Evolutionary conservation across 495 filamentous ascomycete genomes (phyloP).

Genomic region (Parathielavia appendiculata): DNA sequence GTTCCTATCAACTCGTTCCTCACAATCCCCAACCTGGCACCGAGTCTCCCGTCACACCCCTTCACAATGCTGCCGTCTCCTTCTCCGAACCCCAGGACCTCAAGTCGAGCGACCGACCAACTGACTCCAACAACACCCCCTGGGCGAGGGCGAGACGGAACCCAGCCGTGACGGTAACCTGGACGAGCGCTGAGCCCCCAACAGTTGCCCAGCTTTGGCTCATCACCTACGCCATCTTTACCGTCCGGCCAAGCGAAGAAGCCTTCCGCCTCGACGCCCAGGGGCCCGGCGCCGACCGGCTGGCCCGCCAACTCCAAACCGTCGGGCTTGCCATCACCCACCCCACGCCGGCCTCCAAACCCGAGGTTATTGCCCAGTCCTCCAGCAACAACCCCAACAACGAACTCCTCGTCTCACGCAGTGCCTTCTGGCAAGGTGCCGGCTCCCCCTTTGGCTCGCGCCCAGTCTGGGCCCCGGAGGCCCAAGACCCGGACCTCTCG

Average conservation of each 20-base stretch:
- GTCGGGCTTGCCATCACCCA: slow-evolving; percentile 50
- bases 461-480: slow-evolving; percentile 51
- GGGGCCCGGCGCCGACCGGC: slow-evolving; percentile 36
- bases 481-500: slow-evolving; percentile 36
- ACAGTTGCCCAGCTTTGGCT: slow-evolving; percentile 59
- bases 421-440: slow-evolving; percentile 65
- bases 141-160: slow-evolving; percentile 45
- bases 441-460: slow-evolving; percentile 59
- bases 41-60: slow-evolving; percentile 24
- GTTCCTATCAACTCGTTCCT: slow-evolving; percentile 25
- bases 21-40: slow-evolving; percentile 8
- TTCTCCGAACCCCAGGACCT: slow-evolving; percentile 43
- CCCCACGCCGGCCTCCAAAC: slow-evolving; percentile 26
- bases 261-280: slow-evolving; percentile 47
- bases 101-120: slow-evolving; percentile 42
- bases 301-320: slow-evolving; percentile 48
- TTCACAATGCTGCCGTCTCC: slow-evolving; percentile 36
- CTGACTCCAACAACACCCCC: slow-evolving; percentile 43
- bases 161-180: slow-evolving; percentile 34
- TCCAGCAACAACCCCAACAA: slow-evolving; percentile 22
- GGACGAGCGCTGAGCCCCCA: slow-evolving; percentile 37
- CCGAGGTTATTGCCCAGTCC: background rate
- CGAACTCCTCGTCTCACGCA: slow-evolving; percentile 43
- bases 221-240: slow-evolving; percentile 54
- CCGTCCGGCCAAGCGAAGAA: slow-evolving; percentile 50